Base-by-base conservation (phyloP, 768 basidiomycete genomes). In the Podaxis mareebaensis region DNA sequence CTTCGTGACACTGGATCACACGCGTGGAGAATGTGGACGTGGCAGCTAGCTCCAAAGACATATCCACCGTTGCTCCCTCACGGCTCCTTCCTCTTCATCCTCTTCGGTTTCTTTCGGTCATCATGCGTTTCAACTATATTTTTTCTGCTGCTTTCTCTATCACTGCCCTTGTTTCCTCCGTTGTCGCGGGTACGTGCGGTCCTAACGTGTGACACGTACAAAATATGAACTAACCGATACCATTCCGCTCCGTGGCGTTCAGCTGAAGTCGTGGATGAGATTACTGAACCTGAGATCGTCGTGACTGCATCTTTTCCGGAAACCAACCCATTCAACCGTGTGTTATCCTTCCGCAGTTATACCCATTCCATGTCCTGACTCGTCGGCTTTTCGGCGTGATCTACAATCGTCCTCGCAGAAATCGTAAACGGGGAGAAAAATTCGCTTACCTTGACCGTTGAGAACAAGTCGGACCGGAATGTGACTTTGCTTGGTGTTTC, bases 401-500 rank as follows among this genome's bases (percentile, higher is more conserved):
- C 44, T 1, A 38, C 39, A 24, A 38, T 40, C 15, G 11, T 49
- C n/a, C 55, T 65, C 33, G n/a, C 69, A 94, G 92, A 93, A 64
- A 78, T 94, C 54, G 86, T 93, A 36, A 95, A 95, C 68, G 92
- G 92, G 63, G 90, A 92, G 79, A 85, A 83, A 70, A 95, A 93
- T 71, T 76, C 82, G 36, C 76, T 95, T 38, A 75, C 75, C 26
- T 74, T 95, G 54, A 74, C 80, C 28, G 79, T 94, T 12, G 91
- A 92, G 74, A 95, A 92, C 75, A 90, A 85, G 73, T 89, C 90
- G 11, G 84, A 83, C 67, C 82, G 81, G 68, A 91, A 93, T 66
- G 80, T 90, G 54, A 91, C 90, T 2, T 76, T 94, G 17, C 72
- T 85, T 64, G 82, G 76, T 67, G 80, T 91, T 63, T 81, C 84